Conservation (phyloP, 345 rosid species). For the Ailanthus altissimus region DNA sequence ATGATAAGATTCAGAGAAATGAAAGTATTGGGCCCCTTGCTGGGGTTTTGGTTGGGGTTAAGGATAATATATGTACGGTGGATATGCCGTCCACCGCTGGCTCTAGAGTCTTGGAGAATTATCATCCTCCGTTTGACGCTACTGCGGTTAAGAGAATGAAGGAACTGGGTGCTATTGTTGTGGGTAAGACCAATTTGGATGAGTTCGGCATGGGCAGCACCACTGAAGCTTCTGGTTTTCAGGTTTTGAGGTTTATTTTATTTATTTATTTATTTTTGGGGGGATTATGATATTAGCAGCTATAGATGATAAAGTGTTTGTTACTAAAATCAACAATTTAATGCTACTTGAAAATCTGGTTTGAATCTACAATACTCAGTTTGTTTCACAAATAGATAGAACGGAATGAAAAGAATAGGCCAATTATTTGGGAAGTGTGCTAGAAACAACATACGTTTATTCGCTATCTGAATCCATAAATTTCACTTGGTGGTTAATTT, state of each 20-base stretch:
- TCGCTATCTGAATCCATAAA: no score
- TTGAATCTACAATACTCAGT: neutral
- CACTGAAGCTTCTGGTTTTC: constrained; percentile 81
- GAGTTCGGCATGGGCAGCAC: constrained; percentile 96
- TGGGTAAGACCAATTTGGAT: constrained; percentile 92
- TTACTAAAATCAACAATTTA: neutral
- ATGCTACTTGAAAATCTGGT: neutral
- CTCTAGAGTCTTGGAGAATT: constrained; percentile 68
- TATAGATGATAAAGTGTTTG: neutral
- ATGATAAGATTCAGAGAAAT: constrained; percentile 46
- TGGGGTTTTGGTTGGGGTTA: constrained; percentile 76
- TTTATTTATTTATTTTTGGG: neutral
- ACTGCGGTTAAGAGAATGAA: constrained; percentile 67
- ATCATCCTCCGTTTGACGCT: constrained; percentile 81
- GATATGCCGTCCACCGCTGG: constrained; percentile 93
- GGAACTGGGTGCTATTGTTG: constrained; percentile 70
- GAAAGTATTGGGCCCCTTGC: constrained; percentile 76
- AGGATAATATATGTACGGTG: constrained; percentile 83
- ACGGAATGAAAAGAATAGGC: no score
- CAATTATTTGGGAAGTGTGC: no score
- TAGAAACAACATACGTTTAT: no score
- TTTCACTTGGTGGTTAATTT: no score
- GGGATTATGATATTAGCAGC: neutral
- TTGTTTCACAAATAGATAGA: no score
- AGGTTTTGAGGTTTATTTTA: constrained; percentile 43